Percentiles rank a stretch among this genome's conserved stretches.
phyloP scores from a whole-genome alignment of 768 basidiomycete species.

The Grammothele lineata region DNA sequence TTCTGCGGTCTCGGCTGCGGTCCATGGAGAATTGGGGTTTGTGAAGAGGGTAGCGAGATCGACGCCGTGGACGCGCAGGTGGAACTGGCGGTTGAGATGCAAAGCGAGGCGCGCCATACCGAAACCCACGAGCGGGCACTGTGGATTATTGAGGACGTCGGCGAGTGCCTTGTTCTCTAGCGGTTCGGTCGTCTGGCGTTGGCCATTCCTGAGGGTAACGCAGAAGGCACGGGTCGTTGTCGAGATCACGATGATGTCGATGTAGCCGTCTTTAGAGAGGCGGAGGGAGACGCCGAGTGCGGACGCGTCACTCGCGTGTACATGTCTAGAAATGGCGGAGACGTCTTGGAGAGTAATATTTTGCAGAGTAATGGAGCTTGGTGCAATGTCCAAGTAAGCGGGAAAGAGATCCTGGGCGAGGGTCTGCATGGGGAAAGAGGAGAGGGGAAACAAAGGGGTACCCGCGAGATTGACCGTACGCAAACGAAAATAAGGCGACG shows the following conservation, averaged over 20 bases:
- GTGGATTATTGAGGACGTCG: background rate
- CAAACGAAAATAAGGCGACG: no score
- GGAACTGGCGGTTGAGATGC: slow-evolving; percentile 25
- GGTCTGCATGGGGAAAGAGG: no score
- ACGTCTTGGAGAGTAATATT: background rate
- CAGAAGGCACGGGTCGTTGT: slow-evolving; percentile 7
- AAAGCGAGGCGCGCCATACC: slow-evolving; percentile 33
- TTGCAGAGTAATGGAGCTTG: background rate
- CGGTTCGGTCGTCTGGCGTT: background rate
- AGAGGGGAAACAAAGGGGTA: no score
- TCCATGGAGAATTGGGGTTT: slow-evolving; percentile 19
- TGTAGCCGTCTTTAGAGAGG: slow-evolving; percentile 3
- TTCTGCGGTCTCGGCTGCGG: slow-evolving; percentile 26
- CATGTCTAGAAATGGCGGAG: background rate
- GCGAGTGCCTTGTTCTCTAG: background rate
- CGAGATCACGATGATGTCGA: slow-evolving; percentile 6
- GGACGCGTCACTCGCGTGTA: background rate
- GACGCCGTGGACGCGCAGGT: slow-evolving; percentile 29
- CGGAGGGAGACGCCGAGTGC: slow-evolving; percentile 14
- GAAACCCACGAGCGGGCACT: slow-evolving; percentile 26
- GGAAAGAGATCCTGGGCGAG: background rate
- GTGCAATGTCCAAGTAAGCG: background rate
- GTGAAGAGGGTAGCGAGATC: slow-evolving; percentile 33
- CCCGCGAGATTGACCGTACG: no score
- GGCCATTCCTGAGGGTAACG: background rate